phyloP scores from a whole-genome alignment of 2,329 filamentous ascomycete genomes.

The Exserohilum rostratum region DNA sequence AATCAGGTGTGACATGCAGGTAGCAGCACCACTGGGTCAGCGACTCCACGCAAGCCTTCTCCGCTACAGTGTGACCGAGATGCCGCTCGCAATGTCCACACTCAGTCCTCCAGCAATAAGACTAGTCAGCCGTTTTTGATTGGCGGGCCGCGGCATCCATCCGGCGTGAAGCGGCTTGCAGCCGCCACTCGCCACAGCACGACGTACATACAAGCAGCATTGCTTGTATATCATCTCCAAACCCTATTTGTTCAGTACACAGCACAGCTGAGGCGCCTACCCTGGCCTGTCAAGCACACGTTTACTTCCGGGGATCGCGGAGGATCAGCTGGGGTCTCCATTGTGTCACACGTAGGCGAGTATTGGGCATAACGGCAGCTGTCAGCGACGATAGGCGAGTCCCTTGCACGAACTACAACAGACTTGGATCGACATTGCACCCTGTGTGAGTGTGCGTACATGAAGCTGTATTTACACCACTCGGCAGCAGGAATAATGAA shows the following conservation, averaged over 20 bases:
- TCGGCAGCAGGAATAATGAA: conserved; percentile 1
- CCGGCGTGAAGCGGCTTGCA: conserved; percentile 8
- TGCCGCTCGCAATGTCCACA: not conserved
- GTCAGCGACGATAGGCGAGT: conserved; percentile 5
- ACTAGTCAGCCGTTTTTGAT: conserved; percentile 3
- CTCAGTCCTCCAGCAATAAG: not conserved
- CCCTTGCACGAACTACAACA: conserved; percentile 2
- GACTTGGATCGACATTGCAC: conserved; percentile 5
- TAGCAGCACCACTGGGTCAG: conserved; percentile 1
- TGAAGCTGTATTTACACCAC: no score
- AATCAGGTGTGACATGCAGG: conserved; percentile 1
- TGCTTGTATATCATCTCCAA: conserved; percentile 2
- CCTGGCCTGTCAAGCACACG: conserved; percentile 8
- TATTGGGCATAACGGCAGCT: conserved; percentile 5
- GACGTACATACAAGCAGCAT: not conserved
- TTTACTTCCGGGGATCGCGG: conserved; percentile 5
- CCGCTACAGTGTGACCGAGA: not conserved
- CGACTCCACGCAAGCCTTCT: not conserved
- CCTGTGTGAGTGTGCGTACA: not conserved
- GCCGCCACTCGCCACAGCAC: conserved; percentile 7
- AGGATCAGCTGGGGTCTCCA: not conserved
- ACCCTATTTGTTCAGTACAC: conserved; percentile 8
- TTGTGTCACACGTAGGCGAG: conserved; percentile 1
- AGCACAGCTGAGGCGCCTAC: conserved; percentile 3
- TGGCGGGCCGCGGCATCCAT: conserved; percentile 3